Base-by-base conservation (phyloP, 371 early-diverging fungal species). In the Rhizopus sp. region DNA sequence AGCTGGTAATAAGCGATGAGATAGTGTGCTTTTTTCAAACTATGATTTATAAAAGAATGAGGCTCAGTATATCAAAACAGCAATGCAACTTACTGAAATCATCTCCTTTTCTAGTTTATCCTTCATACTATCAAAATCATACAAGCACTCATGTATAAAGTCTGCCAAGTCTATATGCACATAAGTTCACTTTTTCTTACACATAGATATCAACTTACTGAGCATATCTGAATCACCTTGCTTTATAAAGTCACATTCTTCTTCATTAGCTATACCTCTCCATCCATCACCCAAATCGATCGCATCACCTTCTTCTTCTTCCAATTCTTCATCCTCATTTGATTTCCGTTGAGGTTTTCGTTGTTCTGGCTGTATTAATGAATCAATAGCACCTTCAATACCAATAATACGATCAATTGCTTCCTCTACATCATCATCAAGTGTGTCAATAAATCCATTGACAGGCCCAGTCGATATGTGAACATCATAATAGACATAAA, bases 401-500 rank as follows among this genome's bases (percentile, higher is more conserved):
- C 68, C 75, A 17, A 69, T 56, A 7, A 76, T 66, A 12, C 77
- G 66, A 38, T 80, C 80, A 23, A 74, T 39, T 16, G 73, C 69
- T 51, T 77, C 77, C 37, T 76, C 77, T 29, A 80, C 60, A 58
- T 76, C 75, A 47, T 74, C 80, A 31, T 77, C 73, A n/a, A 75
- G 68, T 0, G 50, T 17, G 61, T 80, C 80, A 33, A 77, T 68
- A 57, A 80, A 80, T 2, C 77, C 73, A 23, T 60, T 62, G 4
- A 80, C 80, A 5, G 77, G 75, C 4, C 77, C 74, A 35, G 80
- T 68, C 0, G 75, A 60, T 32, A 86, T 74, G 23, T 68, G 75
- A 5, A 91, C 68, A 60, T 91, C 87, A 65, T 91, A 85, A 63
- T 91, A 91, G 3, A 87, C 89, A 76, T 75, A 90, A n/a, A 91